phyloP scores from a whole-genome alignment of 2,329 filamentous ascomycete genomes.

The Colletotrichum lentis region DNA sequence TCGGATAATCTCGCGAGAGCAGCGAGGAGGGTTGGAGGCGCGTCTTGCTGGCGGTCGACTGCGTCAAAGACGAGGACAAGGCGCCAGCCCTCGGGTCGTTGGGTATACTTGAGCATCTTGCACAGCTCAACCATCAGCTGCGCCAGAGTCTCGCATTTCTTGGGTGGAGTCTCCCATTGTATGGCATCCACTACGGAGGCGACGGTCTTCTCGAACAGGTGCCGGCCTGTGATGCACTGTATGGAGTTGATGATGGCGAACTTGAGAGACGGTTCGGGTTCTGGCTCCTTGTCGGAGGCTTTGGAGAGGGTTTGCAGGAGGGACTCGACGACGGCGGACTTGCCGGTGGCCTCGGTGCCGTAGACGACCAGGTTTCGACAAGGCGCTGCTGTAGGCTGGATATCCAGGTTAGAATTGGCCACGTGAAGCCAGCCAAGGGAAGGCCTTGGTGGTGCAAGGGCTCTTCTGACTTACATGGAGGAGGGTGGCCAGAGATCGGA shows the following conservation, averaged over 20 bases:
- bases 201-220: conserved; percentile 77
- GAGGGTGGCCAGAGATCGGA: conserved; percentile 65
- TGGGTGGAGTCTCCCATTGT: conserved; percentile 57
- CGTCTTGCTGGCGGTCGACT: conserved; percentile 84
- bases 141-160: conserved; percentile 81
- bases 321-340: conserved; percentile 73
- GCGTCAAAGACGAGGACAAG: conserved; percentile 89
- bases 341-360: conserved; percentile 86
- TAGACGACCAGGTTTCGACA: conserved; percentile 80
- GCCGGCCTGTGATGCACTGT: conserved; percentile 81
- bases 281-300: conserved; percentile 48
- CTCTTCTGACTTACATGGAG: conserved; percentile 55
- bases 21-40: conserved; percentile 78
- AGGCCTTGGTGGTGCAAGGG: background rate
- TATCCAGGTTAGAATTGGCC: background rate
- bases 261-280: conserved; percentile 54
- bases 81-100: conserved; percentile 55
- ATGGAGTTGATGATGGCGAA: conserved; percentile 72
- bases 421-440: background rate
- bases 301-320: conserved; percentile 62
- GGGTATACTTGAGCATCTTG: conserved; percentile 63
- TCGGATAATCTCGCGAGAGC: conserved; percentile 84
- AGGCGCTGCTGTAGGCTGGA: conserved; percentile 70
- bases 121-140: conserved; percentile 77
- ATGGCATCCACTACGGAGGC: conserved; percentile 65